Base-by-base conservation (phyloP, 139 green algal genomes). In the Chlorella vulgaris region DNA sequence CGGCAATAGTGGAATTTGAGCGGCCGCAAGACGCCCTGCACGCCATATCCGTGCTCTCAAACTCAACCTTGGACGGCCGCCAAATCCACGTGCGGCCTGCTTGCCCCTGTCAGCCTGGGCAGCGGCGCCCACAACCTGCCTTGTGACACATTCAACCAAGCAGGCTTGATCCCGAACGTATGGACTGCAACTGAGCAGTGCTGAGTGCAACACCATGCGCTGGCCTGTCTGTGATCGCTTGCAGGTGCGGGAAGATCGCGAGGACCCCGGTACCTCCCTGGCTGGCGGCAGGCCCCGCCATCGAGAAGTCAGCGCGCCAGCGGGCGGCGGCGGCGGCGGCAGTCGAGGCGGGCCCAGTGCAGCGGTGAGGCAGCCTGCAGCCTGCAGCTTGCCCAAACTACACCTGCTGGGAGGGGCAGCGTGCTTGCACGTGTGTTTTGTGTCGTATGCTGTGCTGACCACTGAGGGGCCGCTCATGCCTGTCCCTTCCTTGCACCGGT, bases 1-100 rank as follows among this genome's bases (percentile, higher is more conserved):
- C 91, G 70, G 94, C 88, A 61, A 89, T 96, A n/a, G 92, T 97
- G n/a, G 91, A 95, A 74, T 96, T 94, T 81, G 86, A 89, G 28
- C 87, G 70, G 26, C 78, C 87, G 0, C 73, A 83, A 19, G 89
- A 93, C 43, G 94, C 94, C 15, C 63, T 87, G 43, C 76, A 61
- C 42, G 91, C 92, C 42, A 94, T 96, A 74, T 74, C 40, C 60
- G 69, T 88, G 50, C 83, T 97, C 33, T 81, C 87, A 36, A 89
- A 94, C 84, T 83, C 71, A 26, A 88, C 83, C 47, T 85, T 93
- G 38, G 51, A 76, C 13, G 60, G 39, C 61, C 55, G 73, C 39
- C 29, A 65, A 55, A 87, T 89, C 63, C 40, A 69, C 22, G 73
- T 79, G 73, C 55, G 21, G 55, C 55, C 15, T 65, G 55, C 55